Base-by-base conservation (phyloP, 164 flowering plant species). In the Stephania japonica region DNA sequence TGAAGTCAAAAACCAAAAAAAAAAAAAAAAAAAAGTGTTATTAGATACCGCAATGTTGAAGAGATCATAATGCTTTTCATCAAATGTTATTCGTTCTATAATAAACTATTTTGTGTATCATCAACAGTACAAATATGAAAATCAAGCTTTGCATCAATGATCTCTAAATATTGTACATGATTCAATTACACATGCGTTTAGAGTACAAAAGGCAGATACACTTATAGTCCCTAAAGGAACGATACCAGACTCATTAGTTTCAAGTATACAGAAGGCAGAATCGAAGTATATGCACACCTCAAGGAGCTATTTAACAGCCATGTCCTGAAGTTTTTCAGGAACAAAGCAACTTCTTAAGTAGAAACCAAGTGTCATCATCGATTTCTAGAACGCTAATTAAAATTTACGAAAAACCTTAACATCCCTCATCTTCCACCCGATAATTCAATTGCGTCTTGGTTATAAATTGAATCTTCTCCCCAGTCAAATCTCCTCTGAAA, bases 341-440 rank as follows among this genome's bases (percentile, higher is more conserved):
- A 56, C 21, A 56, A 56, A 21, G 63, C 5, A 6, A 19, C 21
- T 19, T 19, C 63, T 56, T 56, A 23, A 2, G n/a, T 56, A 21
- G 63, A 56, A 56, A n/a, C 38, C 38, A 56, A 56, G 18, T 32
- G 38, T 32, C 24, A 56, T 44, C 50, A 44, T 44, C 10, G 14
- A 8, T 44, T 13, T 44, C 14, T 44, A 21, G 6, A 18, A 56
- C 19, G 38, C 38, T 6, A 6, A 56, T 21, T 21, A 56, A 56
- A 16, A 56, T 53, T 53, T 1, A 56, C 63, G 18, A 7, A 18
- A 56, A 14, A 56, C 5, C 63, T 56, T 56, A 56, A 5, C n/a
- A 56, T 19, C 63, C 63, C 18, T 94, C 81, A 94, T 86, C 99
- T 84, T 75, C 98, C 99, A 49, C 99, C 99, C 27, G 99, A 94